Evolutionary conservation across 2,329 filamentous ascomycete species (phyloP).

Genomic region (Ophiosphaerella korrae): DNA sequence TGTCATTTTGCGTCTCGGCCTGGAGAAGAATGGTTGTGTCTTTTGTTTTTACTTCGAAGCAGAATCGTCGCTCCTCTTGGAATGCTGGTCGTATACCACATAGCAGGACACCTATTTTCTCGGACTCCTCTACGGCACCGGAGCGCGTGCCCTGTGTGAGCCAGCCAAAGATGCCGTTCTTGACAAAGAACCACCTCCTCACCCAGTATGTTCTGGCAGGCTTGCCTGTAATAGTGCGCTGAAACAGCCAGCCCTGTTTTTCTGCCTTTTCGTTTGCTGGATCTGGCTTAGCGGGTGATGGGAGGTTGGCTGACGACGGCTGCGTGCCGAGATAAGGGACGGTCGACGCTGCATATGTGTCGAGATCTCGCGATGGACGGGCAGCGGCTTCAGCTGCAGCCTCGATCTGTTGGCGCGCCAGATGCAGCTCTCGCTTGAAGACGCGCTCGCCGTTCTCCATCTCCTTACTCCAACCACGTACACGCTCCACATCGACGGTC

Average conservation of each 20-base stretch:
- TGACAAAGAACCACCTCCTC: slow-evolving; percentile 92
- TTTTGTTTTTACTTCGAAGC: slow-evolving; percentile 98
- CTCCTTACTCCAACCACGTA: slow-evolving; percentile 90
- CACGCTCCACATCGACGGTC: slow-evolving; percentile 83
- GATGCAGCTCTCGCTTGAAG: slow-evolving; percentile 80
- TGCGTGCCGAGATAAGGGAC: slow-evolving; percentile 81
- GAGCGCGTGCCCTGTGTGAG: slow-evolving; percentile 79
- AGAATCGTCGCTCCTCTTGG: slow-evolving; percentile 91
- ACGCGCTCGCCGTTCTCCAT: slow-evolving; percentile 88
- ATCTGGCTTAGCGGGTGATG: slow-evolving; percentile 59
- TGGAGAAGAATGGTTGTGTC: slow-evolving; percentile 88
- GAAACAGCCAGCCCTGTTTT: slow-evolving; percentile 94
- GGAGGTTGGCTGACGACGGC: slow-evolving; percentile 59
- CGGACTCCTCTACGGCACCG: slow-evolving; percentile 88
- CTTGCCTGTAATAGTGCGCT: slow-evolving; percentile 82
- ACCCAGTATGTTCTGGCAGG: slow-evolving; percentile 89
- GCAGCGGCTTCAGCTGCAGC: slow-evolving; percentile 72
- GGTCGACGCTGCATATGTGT: slow-evolving; percentile 88
- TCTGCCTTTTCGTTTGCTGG: slow-evolving; percentile 60
- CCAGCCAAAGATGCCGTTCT: slow-evolving; percentile 95
- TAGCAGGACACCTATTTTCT: slow-evolving; percentile 92
- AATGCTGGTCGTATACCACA: slow-evolving; percentile 92
- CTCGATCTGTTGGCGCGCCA: slow-evolving; percentile 80
- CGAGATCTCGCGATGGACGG: slow-evolving; percentile 87
- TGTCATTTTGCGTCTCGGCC: slow-evolving; percentile 86